Evolutionary conservation across 2,329 filamentous ascomycete genomes (phyloP).

Genomic region (Drechslerella coelobrocha): DNA sequence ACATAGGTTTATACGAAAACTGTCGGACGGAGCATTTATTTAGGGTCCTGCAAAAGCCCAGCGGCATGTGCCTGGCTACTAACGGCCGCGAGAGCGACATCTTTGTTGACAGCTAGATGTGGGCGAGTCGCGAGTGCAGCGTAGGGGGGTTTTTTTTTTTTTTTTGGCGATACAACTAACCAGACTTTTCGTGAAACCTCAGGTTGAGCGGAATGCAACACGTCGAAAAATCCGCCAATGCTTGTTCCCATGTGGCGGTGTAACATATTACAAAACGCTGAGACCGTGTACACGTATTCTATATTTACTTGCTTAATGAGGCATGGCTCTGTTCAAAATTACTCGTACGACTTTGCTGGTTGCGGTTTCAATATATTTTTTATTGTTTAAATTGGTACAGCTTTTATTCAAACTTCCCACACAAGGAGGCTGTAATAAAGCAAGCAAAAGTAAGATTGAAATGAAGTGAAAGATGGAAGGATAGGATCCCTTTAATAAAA

Average conservation of each 20-base stretch:
- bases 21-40: constrained; percentile 4
- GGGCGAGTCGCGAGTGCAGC: neutral
- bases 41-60: constrained; percentile 14
- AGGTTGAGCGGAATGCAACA: constrained; percentile 34
- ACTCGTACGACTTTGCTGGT: constrained; percentile 1
- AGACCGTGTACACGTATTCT: no score
- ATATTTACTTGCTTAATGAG: no score
- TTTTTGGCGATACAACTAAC: constrained; percentile 18
- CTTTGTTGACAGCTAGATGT: neutral
- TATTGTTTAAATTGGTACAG: no score
- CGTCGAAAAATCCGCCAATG: constrained; percentile 4
- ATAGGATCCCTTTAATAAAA: constrained; percentile 47
- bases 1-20: constrained; percentile 2
- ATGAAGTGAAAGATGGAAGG: constrained; percentile 38
- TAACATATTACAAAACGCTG: neutral
- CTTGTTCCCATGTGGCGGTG: neutral
- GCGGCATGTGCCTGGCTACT: constrained; percentile 12
- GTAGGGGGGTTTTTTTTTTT: neutral
- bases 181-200: constrained; percentile 31
- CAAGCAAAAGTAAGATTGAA: neutral
- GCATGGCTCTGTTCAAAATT: no score
- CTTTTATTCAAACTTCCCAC: constrained; percentile 8
- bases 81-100: constrained; percentile 44
- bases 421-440: constrained; percentile 1
- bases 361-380: constrained; percentile 22